phyloP scores from a whole-genome alignment of 106 monocot genomes.

The Agapanthus africanus region DNA sequence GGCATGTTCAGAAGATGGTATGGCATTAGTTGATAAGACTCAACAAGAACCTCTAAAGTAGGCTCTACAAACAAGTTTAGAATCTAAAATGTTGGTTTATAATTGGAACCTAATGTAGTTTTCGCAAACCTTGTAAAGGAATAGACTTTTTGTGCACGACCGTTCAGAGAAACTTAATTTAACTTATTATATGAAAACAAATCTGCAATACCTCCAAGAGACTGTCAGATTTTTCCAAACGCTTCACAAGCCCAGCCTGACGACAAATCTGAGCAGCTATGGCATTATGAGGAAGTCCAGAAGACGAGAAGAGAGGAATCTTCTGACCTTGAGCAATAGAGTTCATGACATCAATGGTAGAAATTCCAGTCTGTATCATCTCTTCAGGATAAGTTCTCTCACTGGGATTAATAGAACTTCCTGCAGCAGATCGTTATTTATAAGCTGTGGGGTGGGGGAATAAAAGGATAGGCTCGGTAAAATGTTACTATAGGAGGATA shows the following conservation, averaged over 20 bases:
- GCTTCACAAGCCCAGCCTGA: conserved; percentile 96
- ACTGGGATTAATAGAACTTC: conserved; percentile 97
- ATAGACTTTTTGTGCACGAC: too few species aligned
- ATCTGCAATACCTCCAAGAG: conserved; percentile 92
- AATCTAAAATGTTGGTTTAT: too few species aligned
- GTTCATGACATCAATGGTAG: conserved; percentile 98
- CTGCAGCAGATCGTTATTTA: conserved; percentile 28
- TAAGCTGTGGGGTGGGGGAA: not conserved
- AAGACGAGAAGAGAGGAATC: conserved; percentile 93
- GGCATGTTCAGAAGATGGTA: too few species aligned
- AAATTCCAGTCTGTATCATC: conserved; percentile 98
- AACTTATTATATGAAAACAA: too few species aligned
- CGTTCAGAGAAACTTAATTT: too few species aligned
- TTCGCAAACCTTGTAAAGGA: too few species aligned
- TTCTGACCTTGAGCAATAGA: conserved; percentile 97
- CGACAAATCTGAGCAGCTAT: conserved; percentile 99
- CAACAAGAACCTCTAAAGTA: too few species aligned
- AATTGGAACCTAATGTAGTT: too few species aligned
- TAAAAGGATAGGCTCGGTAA: not conserved
- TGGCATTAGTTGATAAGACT: too few species aligned
- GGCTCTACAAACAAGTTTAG: too few species aligned
- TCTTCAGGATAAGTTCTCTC: conserved; percentile 99
- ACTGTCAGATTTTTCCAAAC: conserved; percentile 64
- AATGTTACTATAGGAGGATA: not conserved
- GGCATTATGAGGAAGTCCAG: conserved; percentile 95